These are phyloP conservation scores for Tylopilus sp. DNA, from an alignment of 768 basidiomycete species.

Conservation along the genomic window DNA sequence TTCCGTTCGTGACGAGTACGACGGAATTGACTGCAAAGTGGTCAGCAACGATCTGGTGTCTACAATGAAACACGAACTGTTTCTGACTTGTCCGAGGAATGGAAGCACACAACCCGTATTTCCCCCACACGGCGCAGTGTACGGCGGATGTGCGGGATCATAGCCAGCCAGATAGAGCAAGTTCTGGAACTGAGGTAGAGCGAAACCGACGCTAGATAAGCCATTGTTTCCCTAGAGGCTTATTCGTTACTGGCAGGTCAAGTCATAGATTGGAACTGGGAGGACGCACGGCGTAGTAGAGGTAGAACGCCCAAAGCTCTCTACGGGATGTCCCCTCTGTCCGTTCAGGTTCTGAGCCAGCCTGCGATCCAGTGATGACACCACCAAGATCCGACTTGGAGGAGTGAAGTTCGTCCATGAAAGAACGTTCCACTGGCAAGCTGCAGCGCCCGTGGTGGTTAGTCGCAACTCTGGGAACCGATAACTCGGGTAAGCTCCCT, in stretches of 20 bases:
- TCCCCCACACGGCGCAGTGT: conserved; percentile 45
- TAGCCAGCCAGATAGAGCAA: conserved; percentile 70
- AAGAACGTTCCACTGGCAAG: too few relatives aligned
- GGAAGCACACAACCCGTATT: conserved; percentile 59
- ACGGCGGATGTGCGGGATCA: conserved; percentile 58
- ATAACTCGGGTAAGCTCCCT: too few relatives aligned
- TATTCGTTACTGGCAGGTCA: background rate
- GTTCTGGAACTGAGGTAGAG: conserved; percentile 74
- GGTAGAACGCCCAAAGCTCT: conserved; percentile 60
- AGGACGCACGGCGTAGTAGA: conserved; percentile 47
- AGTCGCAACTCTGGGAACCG: too few relatives aligned
- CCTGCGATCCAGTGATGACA: too few relatives aligned
- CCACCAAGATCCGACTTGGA: too few relatives aligned
- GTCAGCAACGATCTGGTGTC: background rate
- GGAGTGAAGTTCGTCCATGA: too few relatives aligned
- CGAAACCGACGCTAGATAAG: conserved; percentile 66
- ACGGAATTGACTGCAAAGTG: conserved; percentile 62
- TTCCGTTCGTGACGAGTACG: conserved; percentile 74
- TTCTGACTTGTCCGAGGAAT: conserved; percentile 57
- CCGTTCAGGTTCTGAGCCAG: background rate
- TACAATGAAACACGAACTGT: conserved; percentile 41
- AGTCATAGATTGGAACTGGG: background rate
- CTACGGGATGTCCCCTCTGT: conserved; percentile 36
- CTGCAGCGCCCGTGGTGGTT: too few relatives aligned
- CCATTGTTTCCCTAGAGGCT: conserved; percentile 58